A percentile compares a stretch with the other conserved stretches of the same genome.
phyloP scores from a whole-genome alignment of 2,329 filamentous ascomycete genomes.

The Botrytis elliptica region DNA sequence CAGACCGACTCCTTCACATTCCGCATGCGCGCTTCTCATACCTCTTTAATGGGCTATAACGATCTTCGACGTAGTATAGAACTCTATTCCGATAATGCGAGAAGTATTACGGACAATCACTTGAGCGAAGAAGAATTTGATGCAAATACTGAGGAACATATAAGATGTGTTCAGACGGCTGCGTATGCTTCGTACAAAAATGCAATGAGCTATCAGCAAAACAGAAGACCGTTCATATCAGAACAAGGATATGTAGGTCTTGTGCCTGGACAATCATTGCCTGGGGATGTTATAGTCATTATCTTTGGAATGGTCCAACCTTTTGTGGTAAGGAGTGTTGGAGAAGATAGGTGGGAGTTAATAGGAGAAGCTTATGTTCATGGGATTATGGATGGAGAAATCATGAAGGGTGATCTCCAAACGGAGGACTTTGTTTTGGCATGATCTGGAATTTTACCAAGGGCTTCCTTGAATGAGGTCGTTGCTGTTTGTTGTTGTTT shows the following conservation, averaged over 20 bases:
- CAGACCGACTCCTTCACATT: neutral
- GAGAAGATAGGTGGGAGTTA: neutral
- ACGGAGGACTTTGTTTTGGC: slow-evolving; percentile 5
- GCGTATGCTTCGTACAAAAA: slow-evolving; percentile 15
- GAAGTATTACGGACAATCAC: neutral
- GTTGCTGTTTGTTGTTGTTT: neutral
- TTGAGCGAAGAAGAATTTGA: neutral
- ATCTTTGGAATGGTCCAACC: slow-evolving; percentile 21
- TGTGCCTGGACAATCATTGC: neutral
- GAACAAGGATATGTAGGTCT: slow-evolving; percentile 23
- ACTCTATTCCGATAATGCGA: neutral
- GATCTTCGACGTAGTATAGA: slow-evolving; percentile 19
- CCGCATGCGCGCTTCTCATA: neutral
- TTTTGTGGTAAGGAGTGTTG: slow-evolving; percentile 18
- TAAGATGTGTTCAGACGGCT: neutral
- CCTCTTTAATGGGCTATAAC: slow-evolving; percentile 1
- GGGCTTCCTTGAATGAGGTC: neutral
- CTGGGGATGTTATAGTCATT: slow-evolving; percentile 21
- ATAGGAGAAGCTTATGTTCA: slow-evolving; percentile 18
- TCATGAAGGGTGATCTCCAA: neutral
- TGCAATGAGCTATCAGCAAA: slow-evolving; percentile 16
- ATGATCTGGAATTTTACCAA: neutral
- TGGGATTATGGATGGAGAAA: slow-evolving; percentile 19
- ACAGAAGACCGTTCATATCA: slow-evolving; percentile 20
- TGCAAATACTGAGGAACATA: neutral